Conservation (phyloP, 768 basidiomycete species). For the Phylloporus sp. region DNA sequence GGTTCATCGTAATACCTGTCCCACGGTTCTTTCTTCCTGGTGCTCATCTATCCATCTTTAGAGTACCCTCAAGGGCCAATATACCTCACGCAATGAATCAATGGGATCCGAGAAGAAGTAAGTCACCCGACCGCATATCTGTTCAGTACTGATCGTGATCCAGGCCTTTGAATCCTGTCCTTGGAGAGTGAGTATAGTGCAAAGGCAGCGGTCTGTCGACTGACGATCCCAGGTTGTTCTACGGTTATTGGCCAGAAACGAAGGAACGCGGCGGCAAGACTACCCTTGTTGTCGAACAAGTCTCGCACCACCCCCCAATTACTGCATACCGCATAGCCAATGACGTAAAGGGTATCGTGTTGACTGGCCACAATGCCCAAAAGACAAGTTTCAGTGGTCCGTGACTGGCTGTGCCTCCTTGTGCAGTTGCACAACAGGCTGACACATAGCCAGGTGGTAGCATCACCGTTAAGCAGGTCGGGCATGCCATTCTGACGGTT, state of each 20-base stretch:
- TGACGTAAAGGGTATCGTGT: slow-evolving; percentile 62
- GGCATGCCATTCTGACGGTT: slow-evolving; percentile 82
- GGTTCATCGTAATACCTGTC: slow-evolving; percentile 74
- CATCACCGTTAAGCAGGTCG: slow-evolving; percentile 90
- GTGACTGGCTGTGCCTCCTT: slow-evolving; percentile 11
- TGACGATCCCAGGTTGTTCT: slow-evolving; percentile 59
- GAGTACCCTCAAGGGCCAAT: slow-evolving; percentile 93
- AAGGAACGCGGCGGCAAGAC: slow-evolving; percentile 71
- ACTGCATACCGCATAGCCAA: slow-evolving; percentile 89
- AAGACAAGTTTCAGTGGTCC: slow-evolving; percentile 88
- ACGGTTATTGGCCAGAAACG: slow-evolving; percentile 78
- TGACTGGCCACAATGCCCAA: slow-evolving; percentile 89
- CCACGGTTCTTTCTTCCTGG: neutral
- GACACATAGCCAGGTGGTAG: slow-evolving; percentile 45
- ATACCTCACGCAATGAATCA: slow-evolving; percentile 90
- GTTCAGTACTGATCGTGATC: slow-evolving; percentile 9
- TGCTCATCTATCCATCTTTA: slow-evolving; percentile 24
- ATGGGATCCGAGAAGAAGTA: slow-evolving; percentile 98
- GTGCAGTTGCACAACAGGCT: neutral
- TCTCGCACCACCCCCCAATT: slow-evolving; percentile 91
- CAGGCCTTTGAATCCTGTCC: slow-evolving; percentile 92
- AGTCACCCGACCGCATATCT: slow-evolving; percentile 20
- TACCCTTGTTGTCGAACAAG: slow-evolving; percentile 84
- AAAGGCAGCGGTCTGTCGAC: neutral
- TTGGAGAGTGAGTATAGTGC: slow-evolving; percentile 70